Conservation (phyloP, 1,139 yeast genomes). For the Sugiyamaella castrensis region DNA sequence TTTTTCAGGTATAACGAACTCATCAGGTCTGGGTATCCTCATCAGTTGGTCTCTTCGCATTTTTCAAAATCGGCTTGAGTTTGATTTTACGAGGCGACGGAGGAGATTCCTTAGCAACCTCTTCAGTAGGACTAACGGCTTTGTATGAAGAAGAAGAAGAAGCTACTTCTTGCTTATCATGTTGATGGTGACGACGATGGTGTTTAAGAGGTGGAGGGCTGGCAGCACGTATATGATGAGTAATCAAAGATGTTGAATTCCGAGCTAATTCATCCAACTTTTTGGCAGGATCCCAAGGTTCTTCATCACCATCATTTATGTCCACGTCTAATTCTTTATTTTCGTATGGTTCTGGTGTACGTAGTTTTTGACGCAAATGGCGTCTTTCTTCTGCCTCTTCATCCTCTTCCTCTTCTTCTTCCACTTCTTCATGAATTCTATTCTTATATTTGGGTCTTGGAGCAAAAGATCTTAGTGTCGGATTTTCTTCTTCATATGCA, state of each 20-base stretch:
- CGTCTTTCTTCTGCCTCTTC: not conserved
- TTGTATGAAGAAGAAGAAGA: not conserved
- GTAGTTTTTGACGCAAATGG: not conserved
- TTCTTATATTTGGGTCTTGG: not conserved
- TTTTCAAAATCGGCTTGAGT: constrained; percentile 12
- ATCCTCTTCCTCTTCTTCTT: not conserved
- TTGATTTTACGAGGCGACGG: constrained; percentile 6
- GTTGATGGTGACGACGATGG: constrained; percentile 3
- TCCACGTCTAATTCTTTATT: not conserved
- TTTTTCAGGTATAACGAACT: too few relatives aligned
- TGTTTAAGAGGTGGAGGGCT: not conserved
- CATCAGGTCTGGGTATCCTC: not conserved
- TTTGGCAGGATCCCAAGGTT: constrained; percentile 28
- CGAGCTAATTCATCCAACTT: constrained; percentile 30
- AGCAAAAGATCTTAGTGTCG: not conserved
- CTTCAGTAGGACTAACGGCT: constrained; percentile 1
- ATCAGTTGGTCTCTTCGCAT: constrained; percentile 4
- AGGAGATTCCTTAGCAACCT: not conserved
- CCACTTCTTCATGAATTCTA: not conserved
- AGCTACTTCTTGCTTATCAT: not conserved
- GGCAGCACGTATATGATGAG: constrained; percentile 9
- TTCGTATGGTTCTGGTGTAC: not conserved
- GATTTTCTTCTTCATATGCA: not conserved
- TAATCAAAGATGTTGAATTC: constrained; percentile 10
- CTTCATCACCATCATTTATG: not conserved